Evolutionary conservation across 1,284 basidiomycete genomes (phyloP), one percentile per base, ranked within the genome.

Genomic region (Coriolopsis trogii): DNA sequence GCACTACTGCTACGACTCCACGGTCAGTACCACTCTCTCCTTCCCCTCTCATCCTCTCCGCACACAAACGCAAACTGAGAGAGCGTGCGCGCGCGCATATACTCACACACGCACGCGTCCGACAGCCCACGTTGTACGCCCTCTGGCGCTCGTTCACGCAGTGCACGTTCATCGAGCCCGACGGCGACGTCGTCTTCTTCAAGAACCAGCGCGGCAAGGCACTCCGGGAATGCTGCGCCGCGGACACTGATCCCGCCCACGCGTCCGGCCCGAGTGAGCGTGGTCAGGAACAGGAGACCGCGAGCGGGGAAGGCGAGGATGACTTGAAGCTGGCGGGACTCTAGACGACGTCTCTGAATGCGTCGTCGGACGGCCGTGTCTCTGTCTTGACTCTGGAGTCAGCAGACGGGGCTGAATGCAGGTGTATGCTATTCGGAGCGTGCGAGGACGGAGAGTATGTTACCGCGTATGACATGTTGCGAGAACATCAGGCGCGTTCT

Each of bases 161-260:
- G 56, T 84, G 79, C 63, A 70, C 75, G 66, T 89, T 85, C 72
- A 79, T 91, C 54, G 88, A 91, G 66, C 82, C 88, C 59, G 79
- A 84, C 53, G 87, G 85, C 41, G 84, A 87, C 55, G 76, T 91
- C 56, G 76, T 86, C 15, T 91, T 92, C 72, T 91, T 82, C 77
- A 87, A 85, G 73, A 84, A 93, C 67, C 74, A 74, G 44, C 63
- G 77, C 16, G 89, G 89, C 34, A 69, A 84, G 49, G 70, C 78
- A 0, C 15, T 51, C 21, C 56, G 62, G 15, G 55, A 55, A 42
- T 56, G 39, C 26, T 33, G 10, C 12, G 45, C n/a, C n/a, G n/a
- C n/a, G n/a, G n/a, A n/a, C n/a, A n/a, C n/a, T n/a, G n/a, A n/a
- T n/a, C n/a, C n/a, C n/a, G n/a, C n/a, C n/a, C n/a, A n/a, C n/a